A percentile compares a stretch with the other conserved stretches of the same genome.
phyloP scores from a whole-genome alignment of 148 eudicot genomes.

The Gaultheria prostrata region DNA sequence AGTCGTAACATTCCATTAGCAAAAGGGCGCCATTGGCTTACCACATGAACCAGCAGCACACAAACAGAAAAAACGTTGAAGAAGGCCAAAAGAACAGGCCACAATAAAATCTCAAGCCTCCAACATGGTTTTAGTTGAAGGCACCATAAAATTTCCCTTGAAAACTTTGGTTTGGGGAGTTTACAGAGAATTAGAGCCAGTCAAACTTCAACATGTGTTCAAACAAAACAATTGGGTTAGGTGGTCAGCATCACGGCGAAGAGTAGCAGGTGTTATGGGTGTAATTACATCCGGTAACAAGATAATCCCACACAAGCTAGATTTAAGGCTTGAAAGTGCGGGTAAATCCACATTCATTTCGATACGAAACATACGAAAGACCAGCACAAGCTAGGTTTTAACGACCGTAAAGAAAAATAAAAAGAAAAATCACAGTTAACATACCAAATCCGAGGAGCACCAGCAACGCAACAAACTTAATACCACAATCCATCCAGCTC shows the following conservation, averaged over 20 bases:
- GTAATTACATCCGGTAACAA: background rate
- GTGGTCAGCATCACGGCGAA: background rate
- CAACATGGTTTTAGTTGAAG: background rate
- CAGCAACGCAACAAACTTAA: conserved; percentile 22
- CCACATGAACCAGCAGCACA: background rate
- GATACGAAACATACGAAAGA: background rate
- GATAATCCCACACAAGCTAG: background rate
- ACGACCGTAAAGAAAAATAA: background rate
- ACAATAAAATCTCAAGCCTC: background rate
- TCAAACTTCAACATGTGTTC: background rate
- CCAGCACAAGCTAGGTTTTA: background rate
- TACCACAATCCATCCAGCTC: conserved; percentile 15
- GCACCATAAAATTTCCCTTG: background rate
- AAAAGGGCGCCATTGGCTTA: background rate
- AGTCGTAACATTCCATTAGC: background rate
- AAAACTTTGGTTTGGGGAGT: background rate
- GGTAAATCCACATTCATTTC: background rate
- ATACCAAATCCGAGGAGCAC: conserved; percentile 35
- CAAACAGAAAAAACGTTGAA: background rate
- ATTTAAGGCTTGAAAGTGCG: background rate
- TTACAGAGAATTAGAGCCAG: background rate
- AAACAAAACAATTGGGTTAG: background rate
- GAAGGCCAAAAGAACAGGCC: background rate
- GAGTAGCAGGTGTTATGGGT: background rate
- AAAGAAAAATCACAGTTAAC: background rate